Base-by-base conservation (phyloP, 306 rosid genomes). In the Prunus campanulata region DNA sequence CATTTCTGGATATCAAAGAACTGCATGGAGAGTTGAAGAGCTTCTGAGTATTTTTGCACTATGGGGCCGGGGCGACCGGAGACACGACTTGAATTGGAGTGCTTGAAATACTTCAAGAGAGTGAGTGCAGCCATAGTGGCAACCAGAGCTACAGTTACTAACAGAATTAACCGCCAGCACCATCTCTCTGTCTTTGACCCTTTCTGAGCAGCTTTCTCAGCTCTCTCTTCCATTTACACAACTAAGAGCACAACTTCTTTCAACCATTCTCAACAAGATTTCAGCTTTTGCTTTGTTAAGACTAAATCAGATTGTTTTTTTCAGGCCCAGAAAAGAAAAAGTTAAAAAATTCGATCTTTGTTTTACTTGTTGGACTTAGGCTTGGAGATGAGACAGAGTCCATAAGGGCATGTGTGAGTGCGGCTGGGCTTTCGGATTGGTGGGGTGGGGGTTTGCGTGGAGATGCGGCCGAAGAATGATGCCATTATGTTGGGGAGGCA, bases 1-100 rank as follows among this genome's bases (percentile, higher is more conserved):
- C 97, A 88, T 84, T 88, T 88, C 55, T 89, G 90, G 72, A 75
- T 25, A 52, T 91, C 92, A 2, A 89, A 86, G 81, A 89, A 91
- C 57, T 77, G 91, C 56, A 88, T 66, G 51, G 93, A 81, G 71
- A 88, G 30, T 42, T 14, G n/a, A 57, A 79, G 83, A 73, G 83
- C 83, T 10, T 78, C 61, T 20, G 86, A 81, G 39, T 91, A 88
- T 74, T 80, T 72, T 19, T 79, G 78, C 5, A 80, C 82, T 8
- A 90, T 16, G 54, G 75, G 66, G 74, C 83, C 78, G 42, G 81
- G 82, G 5, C n/a, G 65, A 44, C 66, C 11, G 0, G 72, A 49
- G 59, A 29, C 68, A 46, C 62, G 27, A 39, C 68, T 4, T 16
- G 83, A 60, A 32, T 42, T 19, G 52, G 75, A 60, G 73, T 32